Base-by-base conservation (phyloP, 1,284 basidiomycete genomes). In the Coniophora puteana region DNA sequence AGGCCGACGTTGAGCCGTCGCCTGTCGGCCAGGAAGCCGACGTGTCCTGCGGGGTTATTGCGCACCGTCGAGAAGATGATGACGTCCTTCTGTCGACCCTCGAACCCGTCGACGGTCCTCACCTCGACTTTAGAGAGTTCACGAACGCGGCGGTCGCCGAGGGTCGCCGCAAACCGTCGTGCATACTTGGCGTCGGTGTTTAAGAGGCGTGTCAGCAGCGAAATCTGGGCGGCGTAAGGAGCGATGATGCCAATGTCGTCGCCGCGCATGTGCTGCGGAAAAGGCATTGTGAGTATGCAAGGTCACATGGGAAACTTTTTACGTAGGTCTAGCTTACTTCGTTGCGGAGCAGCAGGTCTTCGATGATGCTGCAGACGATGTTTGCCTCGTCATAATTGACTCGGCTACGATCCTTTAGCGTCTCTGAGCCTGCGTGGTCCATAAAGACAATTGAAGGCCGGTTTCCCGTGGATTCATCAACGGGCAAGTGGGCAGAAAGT, bases 81-180 rank as follows among this genome's bases (percentile, higher is more conserved):
- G 21, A 93, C 82, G 11, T 88, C 81, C 68, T 96, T 96, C 66
- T 97, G 91, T 35, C 92, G 76, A 1, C 93, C 93, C 61, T 97
- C 90, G 59, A 95, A 97, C 12, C 92, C 93, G 55, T 94, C 91
- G 8, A 94, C 90, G 0, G 91, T 93, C 62, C 85, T 88, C 53
- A 93, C 75, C 58, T 93, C 91, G 38, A 94, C 74, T 35, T 76
- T 60, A 1, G 61, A 55, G 4, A 89, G 58, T 49, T 91, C 78
- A 58, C 72, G 63, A n/a, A 72, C 78, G 28, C 88, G 77, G 35
- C 74, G 71, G 6, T 70, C 59, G 12, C 87, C 89, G 10, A 93
- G 68, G 2, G 76, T 69, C 6, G 62, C 52, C 25, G 62, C 58
- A 57, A 91, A 84, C 0, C 80, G 76, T 35, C 61, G 59, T 36